Percentiles rank a stretch among this genome's conserved stretches.
Evolutionary conservation across 257 asterid species (phyloP).

Genomic region (Solanum rostratum): DNA sequence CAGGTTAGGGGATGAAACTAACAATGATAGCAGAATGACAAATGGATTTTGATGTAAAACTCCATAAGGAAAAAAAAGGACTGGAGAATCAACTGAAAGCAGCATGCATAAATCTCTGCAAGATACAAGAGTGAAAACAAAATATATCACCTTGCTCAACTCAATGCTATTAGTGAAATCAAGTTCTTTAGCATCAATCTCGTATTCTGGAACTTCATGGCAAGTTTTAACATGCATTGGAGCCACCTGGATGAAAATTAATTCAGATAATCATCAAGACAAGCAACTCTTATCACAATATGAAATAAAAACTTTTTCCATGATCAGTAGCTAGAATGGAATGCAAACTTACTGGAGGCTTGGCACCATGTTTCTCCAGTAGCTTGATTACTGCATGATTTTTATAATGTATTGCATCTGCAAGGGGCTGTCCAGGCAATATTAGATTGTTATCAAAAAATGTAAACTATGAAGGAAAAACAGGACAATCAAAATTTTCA

Average conservation of each 20-base stretch:
- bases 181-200: conserved; percentile 67
- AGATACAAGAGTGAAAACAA: background rate
- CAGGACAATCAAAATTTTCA: background rate
- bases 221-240: conserved; percentile 75
- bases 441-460: background rate
- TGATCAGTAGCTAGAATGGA: background rate
- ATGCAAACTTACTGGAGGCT: conserved; percentile 37
- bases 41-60: background rate
- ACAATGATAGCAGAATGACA: background rate
- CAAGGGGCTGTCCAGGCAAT: conserved; percentile 58
- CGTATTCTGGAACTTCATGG: conserved; percentile 88
- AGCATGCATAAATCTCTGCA: background rate
- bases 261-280: background rate
- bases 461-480: background rate
- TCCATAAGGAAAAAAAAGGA: background rate
- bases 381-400: conserved; percentile 59
- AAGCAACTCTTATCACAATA: background rate
- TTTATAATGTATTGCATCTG: conserved; percentile 82
- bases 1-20: background rate
- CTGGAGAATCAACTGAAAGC: background rate
- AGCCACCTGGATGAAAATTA: conserved; percentile 38
- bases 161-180: conserved; percentile 67
- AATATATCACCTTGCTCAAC: conserved; percentile 52
- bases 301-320: background rate
- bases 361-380: conserved; percentile 78